Evolutionary conservation across 176 grass and related monocot species (phyloP).

Genomic region (Stipa capillata): DNA sequence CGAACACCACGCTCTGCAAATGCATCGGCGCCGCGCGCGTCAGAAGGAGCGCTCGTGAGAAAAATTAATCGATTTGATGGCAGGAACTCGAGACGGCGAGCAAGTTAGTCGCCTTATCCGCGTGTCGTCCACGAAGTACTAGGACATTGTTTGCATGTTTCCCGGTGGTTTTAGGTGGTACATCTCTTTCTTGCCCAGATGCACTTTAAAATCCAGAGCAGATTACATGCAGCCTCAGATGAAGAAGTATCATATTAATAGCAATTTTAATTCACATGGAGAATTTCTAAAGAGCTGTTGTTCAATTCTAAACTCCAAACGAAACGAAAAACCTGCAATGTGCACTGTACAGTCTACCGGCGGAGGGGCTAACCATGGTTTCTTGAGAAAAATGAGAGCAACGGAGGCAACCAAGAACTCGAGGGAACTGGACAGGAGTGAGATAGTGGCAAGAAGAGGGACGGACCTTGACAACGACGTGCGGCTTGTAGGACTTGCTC

Average conservation of each 20-base stretch:
- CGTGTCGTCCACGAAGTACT: not conserved
- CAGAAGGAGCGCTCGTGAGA: not conserved
- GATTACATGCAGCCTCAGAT: not conserved
- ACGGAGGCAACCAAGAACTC: not conserved
- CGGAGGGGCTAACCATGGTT: not conserved
- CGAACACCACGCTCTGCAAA: conserved; percentile 82
- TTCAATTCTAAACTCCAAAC: not conserved
- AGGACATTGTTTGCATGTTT: not conserved
- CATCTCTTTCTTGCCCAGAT: conserved; percentile 3
- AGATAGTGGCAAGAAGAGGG: not conserved
- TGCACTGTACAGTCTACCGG: not conserved
- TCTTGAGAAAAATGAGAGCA: not conserved
- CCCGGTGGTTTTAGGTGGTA: not conserved
- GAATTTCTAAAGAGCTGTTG: too few species aligned
- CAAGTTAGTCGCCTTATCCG: not conserved
- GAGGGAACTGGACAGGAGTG: not conserved
- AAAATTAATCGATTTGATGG: not conserved
- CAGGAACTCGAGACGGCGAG: not conserved
- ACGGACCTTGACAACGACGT: conserved; percentile 69
- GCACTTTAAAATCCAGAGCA: conserved; percentile 8
- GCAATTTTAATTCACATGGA: too few species aligned
- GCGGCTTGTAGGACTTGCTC: conserved; percentile 84
- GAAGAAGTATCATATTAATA: not conserved
- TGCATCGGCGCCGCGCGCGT: not conserved
- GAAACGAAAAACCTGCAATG: not conserved